Evolutionary conservation across 345 rosid species (phyloP).

Genomic region (Camelina laxa): DNA sequence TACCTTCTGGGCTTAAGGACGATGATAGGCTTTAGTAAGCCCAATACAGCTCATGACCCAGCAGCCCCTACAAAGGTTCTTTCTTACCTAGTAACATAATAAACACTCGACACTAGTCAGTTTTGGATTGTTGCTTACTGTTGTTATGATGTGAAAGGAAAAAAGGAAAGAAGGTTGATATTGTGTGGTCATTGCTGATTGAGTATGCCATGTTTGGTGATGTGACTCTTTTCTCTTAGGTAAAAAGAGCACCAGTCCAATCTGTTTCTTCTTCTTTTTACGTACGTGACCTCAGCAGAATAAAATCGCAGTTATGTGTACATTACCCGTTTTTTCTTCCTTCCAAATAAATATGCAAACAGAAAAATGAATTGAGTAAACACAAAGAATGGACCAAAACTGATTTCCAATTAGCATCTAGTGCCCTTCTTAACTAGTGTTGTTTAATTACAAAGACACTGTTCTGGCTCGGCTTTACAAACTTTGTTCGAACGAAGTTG

Average conservation of each 20-base stretch:
- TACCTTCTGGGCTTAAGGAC: background rate
- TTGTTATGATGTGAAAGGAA: background rate
- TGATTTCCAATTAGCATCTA: background rate
- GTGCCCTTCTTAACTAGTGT: background rate
- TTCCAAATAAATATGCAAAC: background rate
- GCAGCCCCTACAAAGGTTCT: no score
- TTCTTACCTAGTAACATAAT: background rate
- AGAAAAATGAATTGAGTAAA: background rate
- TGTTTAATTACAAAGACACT: background rate
- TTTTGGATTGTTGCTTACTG: conserved; percentile 20
- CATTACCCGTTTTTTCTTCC: background rate
- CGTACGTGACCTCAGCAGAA: conserved; percentile 10
- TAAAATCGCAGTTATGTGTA: background rate
- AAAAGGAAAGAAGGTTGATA: background rate
- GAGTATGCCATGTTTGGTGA: conserved; percentile 9
- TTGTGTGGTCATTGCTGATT: background rate
- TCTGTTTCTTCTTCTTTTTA: background rate
- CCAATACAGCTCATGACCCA: background rate
- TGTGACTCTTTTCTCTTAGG: background rate
- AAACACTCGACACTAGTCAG: background rate
- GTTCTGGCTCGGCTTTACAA: no score
- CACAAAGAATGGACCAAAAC: background rate
- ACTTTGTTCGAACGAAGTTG: background rate
- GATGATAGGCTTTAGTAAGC: background rate
- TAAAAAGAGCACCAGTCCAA: conserved; percentile 5